Conservation (phyloP, 495 filamentous ascomycete genomes). For the Aspergillus kassunensis region DNA sequence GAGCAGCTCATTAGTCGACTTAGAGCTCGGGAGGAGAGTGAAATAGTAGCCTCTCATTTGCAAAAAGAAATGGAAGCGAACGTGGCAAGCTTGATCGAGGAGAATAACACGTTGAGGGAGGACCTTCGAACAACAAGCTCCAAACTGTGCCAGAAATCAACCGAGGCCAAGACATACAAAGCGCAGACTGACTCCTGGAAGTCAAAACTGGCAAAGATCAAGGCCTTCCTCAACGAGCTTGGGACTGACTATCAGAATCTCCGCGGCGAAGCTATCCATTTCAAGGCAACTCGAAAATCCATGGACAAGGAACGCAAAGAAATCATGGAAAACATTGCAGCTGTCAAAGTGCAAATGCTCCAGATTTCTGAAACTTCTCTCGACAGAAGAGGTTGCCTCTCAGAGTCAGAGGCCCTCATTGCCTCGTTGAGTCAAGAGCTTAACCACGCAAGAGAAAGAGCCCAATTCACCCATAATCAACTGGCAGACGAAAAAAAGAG, state of each 20-base stretch:
- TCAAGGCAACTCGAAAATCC: constrained; percentile 17
- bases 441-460: constrained; percentile 16
- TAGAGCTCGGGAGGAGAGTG: constrained; percentile 34
- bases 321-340: constrained; percentile 19
- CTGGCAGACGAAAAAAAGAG: constrained; percentile 30
- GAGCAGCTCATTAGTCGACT: constrained; percentile 34
- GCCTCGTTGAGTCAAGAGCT: constrained; percentile 21
- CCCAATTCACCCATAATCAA: constrained; percentile 12
- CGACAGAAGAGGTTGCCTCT: constrained; percentile 14
- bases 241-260: constrained; percentile 31
- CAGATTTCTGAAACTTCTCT: constrained; percentile 15
- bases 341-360: constrained; percentile 21
- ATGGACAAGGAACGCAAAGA: constrained; percentile 27
- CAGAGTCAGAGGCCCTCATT: constrained; percentile 13
- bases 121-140: constrained; percentile 12
- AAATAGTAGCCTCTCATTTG: constrained; percentile 19
- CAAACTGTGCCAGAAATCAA: constrained; percentile 18
- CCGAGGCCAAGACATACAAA: constrained; percentile 17
- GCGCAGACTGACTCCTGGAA: constrained; percentile 32
- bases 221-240: constrained; percentile 32
- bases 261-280: constrained; percentile 22
- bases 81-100: constrained; percentile 19
- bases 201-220: constrained; percentile 29
- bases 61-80: constrained; percentile 25
- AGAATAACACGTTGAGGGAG: constrained; percentile 26